Evolutionary conservation across 768 basidiomycete genomes (phyloP).

Genomic region (Paxillus ammoniavirescens): DNA sequence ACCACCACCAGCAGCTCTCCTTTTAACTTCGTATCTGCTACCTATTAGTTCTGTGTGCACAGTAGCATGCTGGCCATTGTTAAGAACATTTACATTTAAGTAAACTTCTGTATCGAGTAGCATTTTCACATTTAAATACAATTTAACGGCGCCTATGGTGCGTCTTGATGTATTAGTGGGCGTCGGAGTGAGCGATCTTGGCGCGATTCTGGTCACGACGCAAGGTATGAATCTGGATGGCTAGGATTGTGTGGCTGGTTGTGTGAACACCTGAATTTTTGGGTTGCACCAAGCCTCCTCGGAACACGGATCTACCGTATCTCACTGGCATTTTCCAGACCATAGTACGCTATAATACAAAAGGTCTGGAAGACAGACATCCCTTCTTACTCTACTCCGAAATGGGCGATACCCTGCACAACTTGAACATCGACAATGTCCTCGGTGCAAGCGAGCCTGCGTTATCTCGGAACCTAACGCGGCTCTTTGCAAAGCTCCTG

Average conservation of each 20-base stretch:
- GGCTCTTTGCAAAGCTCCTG: slow-evolving; percentile 22
- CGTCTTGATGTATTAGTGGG: background rate
- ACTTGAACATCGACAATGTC: slow-evolving; percentile 11
- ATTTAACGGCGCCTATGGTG: background rate
- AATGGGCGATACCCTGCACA: slow-evolving; percentile 13
- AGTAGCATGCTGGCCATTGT: background rate
- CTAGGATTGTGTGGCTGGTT: too few species aligned
- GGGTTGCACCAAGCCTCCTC: too few species aligned
- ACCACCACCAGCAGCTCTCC: background rate
- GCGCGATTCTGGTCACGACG: too few species aligned
- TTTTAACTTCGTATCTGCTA: background rate
- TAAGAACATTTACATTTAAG: background rate
- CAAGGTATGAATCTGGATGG: too few species aligned
- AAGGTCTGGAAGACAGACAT: background rate
- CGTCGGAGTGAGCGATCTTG: too few species aligned
- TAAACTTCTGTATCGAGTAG: background rate
- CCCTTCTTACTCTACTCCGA: background rate
- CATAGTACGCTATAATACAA: too few species aligned
- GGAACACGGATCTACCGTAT: too few species aligned
- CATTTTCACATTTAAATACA: background rate
- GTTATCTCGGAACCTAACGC: slow-evolving; percentile 14
- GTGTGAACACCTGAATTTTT: too few species aligned
- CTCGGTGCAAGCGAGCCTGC: slow-evolving; percentile 9
- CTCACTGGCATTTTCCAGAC: too few species aligned
- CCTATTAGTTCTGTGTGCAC: background rate